These are phyloP conservation scores for Tylopilus orsonianus DNA, from an alignment of 1,284 basidiomycete species.

Conservation along the genomic window DNA sequence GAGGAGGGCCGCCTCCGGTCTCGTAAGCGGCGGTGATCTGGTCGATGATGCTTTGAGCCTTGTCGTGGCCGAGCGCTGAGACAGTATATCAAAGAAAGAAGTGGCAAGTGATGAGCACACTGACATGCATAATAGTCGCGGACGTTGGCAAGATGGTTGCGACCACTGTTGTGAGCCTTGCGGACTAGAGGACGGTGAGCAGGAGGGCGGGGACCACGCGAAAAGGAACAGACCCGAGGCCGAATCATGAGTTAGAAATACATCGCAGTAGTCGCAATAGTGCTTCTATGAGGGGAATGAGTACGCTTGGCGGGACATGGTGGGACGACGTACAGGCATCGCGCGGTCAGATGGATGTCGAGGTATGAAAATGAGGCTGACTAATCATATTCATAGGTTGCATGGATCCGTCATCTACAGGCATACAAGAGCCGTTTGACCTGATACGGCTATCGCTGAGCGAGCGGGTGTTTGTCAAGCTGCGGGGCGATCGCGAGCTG, in stretches of 20 bases:
- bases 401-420: slow-evolving; percentile 73
- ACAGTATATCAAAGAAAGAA: slow-evolving; percentile 14
- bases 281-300: slow-evolving; percentile 60
- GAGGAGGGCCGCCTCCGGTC: slow-evolving; percentile 78
- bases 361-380: slow-evolving; percentile 29
- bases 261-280: slow-evolving; percentile 93
- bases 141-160: slow-evolving; percentile 96
- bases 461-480: slow-evolving; percentile 95
- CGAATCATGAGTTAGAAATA: slow-evolving; percentile 87
- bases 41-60: slow-evolving; percentile 95
- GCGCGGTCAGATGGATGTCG: slow-evolving; percentile 17
- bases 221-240: slow-evolving; percentile 61
- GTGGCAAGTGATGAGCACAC: slow-evolving; percentile 27
- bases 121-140: slow-evolving; percentile 95
- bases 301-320: neutral
- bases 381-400: slow-evolving; percentile 27
- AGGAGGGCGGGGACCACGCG: slow-evolving; percentile 3
- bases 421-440: slow-evolving; percentile 97
- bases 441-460: slow-evolving; percentile 94
- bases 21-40: slow-evolving; percentile 93
- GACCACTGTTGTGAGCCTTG: slow-evolving; percentile 96
- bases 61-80: slow-evolving; percentile 89
- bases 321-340: slow-evolving; percentile 30
- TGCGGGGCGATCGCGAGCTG: slow-evolving; percentile 92
- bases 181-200: slow-evolving; percentile 61